A percentile compares a stretch with the other conserved stretches of the same genome.
Evolutionary conservation across 2,329 filamentous ascomycete genomes (phyloP).

Genomic region (Coccinonectria pachysandricola): DNA sequence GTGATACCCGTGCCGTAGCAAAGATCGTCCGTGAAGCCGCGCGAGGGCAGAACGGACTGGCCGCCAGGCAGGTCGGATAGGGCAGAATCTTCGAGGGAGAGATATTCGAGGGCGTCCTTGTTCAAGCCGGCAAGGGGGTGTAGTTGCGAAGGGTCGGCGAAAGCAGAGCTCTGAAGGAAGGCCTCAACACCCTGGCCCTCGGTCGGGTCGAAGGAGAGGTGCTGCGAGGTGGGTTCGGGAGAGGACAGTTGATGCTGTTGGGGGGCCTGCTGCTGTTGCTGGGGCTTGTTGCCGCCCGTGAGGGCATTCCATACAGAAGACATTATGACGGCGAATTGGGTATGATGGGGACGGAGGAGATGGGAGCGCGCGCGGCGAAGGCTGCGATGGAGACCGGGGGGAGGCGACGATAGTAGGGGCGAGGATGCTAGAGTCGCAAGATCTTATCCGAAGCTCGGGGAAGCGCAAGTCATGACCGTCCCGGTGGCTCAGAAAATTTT

Average conservation of each 20-base stretch:
- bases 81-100: constrained; percentile 83
- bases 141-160: constrained; percentile 78
- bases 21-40: constrained; percentile 95
- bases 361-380: constrained; percentile 5
- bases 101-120: constrained; percentile 87
- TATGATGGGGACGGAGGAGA: constrained; percentile 5
- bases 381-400: constrained; percentile 9
- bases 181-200: constrained; percentile 72
- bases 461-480: constrained; percentile 13
- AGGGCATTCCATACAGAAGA: constrained; percentile 52
- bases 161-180: constrained; percentile 67
- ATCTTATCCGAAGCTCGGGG: constrained; percentile 16
- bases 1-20: constrained; percentile 96
- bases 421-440: constrained; percentile 15
- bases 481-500: constrained; percentile 20
- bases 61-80: constrained; percentile 78
- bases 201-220: constrained; percentile 58
- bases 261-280: constrained; percentile 31
- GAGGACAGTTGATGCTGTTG: constrained; percentile 21
- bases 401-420: constrained; percentile 2
- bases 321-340: constrained; percentile 28
- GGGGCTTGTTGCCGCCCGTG: constrained; percentile 46
- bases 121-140: constrained; percentile 92
- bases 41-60: constrained; percentile 81
- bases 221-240: constrained; percentile 39